These are phyloP conservation scores for Omphalotus guepiniiformis DNA, from an alignment of 768 basidiomycete genomes.

Conservation along the genomic window DNA sequence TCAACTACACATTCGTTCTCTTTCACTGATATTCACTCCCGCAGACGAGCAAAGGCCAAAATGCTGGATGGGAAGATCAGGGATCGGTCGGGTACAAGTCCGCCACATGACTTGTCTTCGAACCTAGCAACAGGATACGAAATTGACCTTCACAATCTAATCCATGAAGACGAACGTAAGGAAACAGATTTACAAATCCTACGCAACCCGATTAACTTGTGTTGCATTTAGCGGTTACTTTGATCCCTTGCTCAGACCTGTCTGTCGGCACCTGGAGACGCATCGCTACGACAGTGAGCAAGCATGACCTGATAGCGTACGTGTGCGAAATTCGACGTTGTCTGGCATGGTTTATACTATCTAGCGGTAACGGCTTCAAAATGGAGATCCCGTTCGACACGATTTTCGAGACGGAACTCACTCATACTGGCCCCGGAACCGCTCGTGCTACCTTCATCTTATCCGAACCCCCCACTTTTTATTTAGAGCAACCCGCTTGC, in stretches of 20 bases:
- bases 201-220: conserved; percentile 2
- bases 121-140: conserved; percentile 49
- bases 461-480: conserved; percentile 66
- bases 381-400: conserved; percentile 76
- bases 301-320: conserved; percentile 73
- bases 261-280: conserved; percentile 79
- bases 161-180: conserved; percentile 78
- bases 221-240: conserved; percentile 56
- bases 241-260: conserved; percentile 74
- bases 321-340: conserved; percentile 62
- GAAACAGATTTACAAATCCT: conserved; percentile 2
- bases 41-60: conserved; percentile 80
- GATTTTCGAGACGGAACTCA: conserved; percentile 56
- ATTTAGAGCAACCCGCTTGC: conserved; percentile 44
- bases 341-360: conserved; percentile 77
- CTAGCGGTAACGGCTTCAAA: conserved; percentile 71
- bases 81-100: conserved; percentile 32
- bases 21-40: conserved; percentile 3
- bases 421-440: conserved; percentile 47
- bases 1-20: neutral
- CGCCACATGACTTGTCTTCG: conserved; percentile 47
- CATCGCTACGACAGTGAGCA: conserved; percentile 48
- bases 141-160: conserved; percentile 54
- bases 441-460: conserved; percentile 63
- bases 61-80: conserved; percentile 54